Percentiles rank a stretch among this genome's conserved stretches.
These are phyloP conservation scores for Saccharomyces jurei DNA, from an alignment of 805 yeast species.

Conservation along the genomic window DNA sequence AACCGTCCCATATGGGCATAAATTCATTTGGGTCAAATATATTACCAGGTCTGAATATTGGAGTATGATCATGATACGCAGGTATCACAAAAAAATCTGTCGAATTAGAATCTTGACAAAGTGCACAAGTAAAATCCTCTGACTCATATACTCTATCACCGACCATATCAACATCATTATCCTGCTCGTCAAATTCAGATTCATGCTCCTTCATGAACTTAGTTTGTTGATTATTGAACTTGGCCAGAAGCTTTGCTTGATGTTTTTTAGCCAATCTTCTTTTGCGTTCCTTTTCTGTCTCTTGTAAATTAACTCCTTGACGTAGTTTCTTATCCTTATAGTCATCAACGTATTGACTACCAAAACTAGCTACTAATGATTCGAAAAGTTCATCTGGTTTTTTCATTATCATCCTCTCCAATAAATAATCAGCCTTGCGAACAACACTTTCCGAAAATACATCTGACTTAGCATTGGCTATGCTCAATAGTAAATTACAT, in stretches of 20 bases:
- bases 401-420: constrained; percentile 43
- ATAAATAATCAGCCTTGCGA: constrained; percentile 48
- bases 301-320: constrained; percentile 33
- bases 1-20: constrained; percentile 25
- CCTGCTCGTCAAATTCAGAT: constrained; percentile 30
- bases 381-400: constrained; percentile 42
- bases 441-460: constrained; percentile 40
- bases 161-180: constrained; percentile 37
- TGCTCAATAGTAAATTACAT: constrained; percentile 45
- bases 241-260: constrained; percentile 52
- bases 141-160: constrained; percentile 26
- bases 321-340: constrained; percentile 43
- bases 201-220: constrained; percentile 55
- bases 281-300: constrained; percentile 47
- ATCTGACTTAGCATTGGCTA: constrained; percentile 37
- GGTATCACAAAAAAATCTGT: constrained; percentile 54
- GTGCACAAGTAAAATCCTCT: constrained; percentile 40
- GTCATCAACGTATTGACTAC: constrained; percentile 42
- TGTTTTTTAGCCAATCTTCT: constrained; percentile 54
- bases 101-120: constrained; percentile 50
- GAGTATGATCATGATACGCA: constrained; percentile 38
- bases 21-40: constrained; percentile 24
- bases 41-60: constrained; percentile 39
- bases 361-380: constrained; percentile 48
- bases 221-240: constrained; percentile 65